Conservation (phyloP, 176 grass and related monocot genomes). For the Sorghum bicolor region Sorghum_bicolor_NCBIv3 NC_012879.2:55761501-55762000, state of each 20-base stretch:
- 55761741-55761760: slow-evolving; percentile 22
- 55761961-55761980: slow-evolving; percentile 67
- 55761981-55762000: slow-evolving; percentile 88
- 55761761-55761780: slow-evolving; percentile 29
- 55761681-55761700: slow-evolving; percentile 59
- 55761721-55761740: slow-evolving; percentile 59
- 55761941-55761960: slow-evolving; percentile 50
- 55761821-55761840: slow-evolving; percentile 42
- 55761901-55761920: slow-evolving; percentile 72
- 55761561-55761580: slow-evolving; percentile 82
- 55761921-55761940: slow-evolving; percentile 67
- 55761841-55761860: slow-evolving; percentile 58
- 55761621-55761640: slow-evolving; percentile 52
- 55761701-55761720: slow-evolving; percentile 56
- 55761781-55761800: slow-evolving; percentile 34
- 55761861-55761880: slow-evolving; percentile 73
- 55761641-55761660: slow-evolving; percentile 82
- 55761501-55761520: slow-evolving; percentile 35
- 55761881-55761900: slow-evolving; percentile 93
- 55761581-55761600: slow-evolving; percentile 57
- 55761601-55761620: slow-evolving; percentile 62
- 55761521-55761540: slow-evolving; percentile 28
- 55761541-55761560: slow-evolving; percentile 64
- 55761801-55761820: slow-evolving; percentile 52
- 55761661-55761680: slow-evolving; percentile 46